These are phyloP conservation scores for Neurospora pannonica DNA, from an alignment of 495 filamentous ascomycete genomes.

Conservation along the genomic window DNA sequence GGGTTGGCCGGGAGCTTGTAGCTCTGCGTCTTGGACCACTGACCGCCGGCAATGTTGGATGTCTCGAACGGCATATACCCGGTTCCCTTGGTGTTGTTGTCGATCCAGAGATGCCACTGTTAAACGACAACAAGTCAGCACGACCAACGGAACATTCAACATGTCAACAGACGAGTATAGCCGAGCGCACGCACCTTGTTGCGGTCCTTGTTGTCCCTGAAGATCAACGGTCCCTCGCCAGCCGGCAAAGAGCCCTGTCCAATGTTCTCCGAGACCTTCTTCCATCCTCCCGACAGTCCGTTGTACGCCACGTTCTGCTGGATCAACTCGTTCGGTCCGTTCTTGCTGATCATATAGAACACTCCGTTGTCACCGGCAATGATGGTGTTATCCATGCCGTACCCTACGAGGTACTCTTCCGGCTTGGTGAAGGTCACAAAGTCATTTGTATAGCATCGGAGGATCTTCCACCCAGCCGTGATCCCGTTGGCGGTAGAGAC, in stretches of 20 bases:
- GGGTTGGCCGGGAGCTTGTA: not conserved
- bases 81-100: slow-evolving; percentile 1
- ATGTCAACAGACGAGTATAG: not conserved
- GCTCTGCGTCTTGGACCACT: not conserved
- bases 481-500: not conserved
- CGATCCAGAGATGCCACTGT: slow-evolving; percentile 5
- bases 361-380: not conserved
- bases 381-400: not conserved
- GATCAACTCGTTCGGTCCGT: slow-evolving; percentile 1
- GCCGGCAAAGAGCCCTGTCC: not conserved
- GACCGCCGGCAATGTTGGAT: not conserved
- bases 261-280: slow-evolving; percentile 2
- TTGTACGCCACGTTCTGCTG: slow-evolving; percentile 1
- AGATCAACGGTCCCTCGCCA: slow-evolving; percentile 4
- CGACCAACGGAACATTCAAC: not conserved
- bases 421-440: not conserved
- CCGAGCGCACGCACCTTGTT: not conserved
- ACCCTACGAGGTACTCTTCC: not conserved
- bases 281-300: not conserved
- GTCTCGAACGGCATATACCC: slow-evolving; percentile 4
- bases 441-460: not conserved
- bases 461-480: not conserved
- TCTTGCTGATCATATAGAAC: slow-evolving; percentile 2
- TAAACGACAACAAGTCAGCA: not conserved
- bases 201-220: not conserved